Percentiles rank a stretch among this genome's conserved stretches.
phyloP scores from a whole-genome alignment of 805 yeast genomes.

The Monosporozyma yasuniensis region DNA sequence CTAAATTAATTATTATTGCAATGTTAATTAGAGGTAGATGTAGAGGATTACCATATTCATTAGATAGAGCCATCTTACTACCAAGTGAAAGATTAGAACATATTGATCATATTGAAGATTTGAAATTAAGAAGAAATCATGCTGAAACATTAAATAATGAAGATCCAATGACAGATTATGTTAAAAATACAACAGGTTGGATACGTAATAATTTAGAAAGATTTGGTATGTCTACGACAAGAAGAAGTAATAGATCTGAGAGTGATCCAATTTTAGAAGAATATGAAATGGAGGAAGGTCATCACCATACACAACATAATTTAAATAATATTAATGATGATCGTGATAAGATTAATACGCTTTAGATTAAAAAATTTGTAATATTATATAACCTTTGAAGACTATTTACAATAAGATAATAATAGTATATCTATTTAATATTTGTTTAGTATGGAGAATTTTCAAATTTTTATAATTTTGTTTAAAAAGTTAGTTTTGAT shows the following conservation, averaged over 20 bases:
- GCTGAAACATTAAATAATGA: slow-evolving; percentile 5
- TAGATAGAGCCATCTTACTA: slow-evolving; percentile 87
- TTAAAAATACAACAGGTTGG: slow-evolving; percentile 15
- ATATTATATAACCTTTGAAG: background rate
- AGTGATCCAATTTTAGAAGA: background rate
- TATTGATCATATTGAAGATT: slow-evolving; percentile 49
- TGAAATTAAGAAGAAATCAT: slow-evolving; percentile 11
- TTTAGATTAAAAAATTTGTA: background rate
- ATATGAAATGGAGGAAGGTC: slow-evolving; percentile 1
- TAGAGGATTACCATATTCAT: slow-evolving; percentile 90
- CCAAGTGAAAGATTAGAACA: slow-evolving; percentile 57
- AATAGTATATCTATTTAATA: too few relatives aligned
- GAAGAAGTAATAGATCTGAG: background rate
- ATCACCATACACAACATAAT: background rate
- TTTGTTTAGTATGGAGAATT: too few relatives aligned
- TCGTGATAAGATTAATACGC: background rate
- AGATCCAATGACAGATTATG: slow-evolving; percentile 26
- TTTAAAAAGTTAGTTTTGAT: too few relatives aligned
- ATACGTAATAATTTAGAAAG: slow-evolving; percentile 3
- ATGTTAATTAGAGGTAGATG: slow-evolving; percentile 93
- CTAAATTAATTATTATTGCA: slow-evolving; percentile 77
- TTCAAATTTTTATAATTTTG: too few relatives aligned
- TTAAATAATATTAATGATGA: background rate
- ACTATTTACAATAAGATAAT: too few relatives aligned
- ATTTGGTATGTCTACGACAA: background rate